A percentile compares a stretch with the other conserved stretches of the same genome.
Evolutionary conservation across 345 rosid species (phyloP).

Genomic region (Boechera divaricarpa): DNA sequence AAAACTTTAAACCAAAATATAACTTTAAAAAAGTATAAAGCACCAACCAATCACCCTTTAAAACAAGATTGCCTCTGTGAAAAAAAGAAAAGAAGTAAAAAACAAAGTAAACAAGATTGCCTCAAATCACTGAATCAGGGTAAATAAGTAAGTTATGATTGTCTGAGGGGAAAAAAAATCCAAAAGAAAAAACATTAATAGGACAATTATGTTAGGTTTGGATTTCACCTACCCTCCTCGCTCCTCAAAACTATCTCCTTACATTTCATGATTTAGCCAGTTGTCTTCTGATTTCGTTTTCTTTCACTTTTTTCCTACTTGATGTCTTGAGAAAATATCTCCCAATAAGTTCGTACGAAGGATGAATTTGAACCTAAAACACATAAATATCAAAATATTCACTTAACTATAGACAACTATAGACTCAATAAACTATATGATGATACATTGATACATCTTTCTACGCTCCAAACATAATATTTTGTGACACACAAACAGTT

Average conservation of each 20-base stretch:
- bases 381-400: background rate
- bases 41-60: background rate
- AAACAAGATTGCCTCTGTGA: background rate
- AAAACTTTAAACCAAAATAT: too few relatives aligned
- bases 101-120: conserved; percentile 3
- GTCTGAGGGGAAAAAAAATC: background rate
- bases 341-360: background rate
- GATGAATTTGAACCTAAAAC: background rate
- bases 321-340: conserved; percentile 5
- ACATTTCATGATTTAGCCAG: conserved; percentile 25
- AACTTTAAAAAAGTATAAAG: too few relatives aligned
- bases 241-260: conserved; percentile 25
- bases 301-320: background rate
- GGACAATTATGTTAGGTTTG: conserved; percentile 44
- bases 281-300: conserved; percentile 26
- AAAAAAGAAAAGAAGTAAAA: background rate
- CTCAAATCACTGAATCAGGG: background rate
- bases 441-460: background rate
- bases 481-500: background rate
- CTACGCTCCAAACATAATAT: background rate
- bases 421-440: background rate
- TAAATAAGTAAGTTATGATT: conserved; percentile 13
- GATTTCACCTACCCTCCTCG: conserved; percentile 30
- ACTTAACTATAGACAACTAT: background rate
- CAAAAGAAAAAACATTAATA: conserved; percentile 18